Conservation (phyloP, 306 rosid genomes). For the Fragaria ananassa region DNA sequence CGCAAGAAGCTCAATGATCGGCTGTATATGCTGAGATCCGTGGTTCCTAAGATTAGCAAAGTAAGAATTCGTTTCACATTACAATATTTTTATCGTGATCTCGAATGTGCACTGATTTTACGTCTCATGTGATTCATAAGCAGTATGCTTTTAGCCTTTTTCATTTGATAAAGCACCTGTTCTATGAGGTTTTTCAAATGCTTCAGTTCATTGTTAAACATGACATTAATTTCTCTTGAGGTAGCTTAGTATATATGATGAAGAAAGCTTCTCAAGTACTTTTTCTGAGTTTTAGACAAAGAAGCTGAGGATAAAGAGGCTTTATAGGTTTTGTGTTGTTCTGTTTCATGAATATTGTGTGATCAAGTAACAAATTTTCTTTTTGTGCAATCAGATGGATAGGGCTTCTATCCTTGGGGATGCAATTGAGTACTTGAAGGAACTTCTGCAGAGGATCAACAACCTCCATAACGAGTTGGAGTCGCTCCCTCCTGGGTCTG, state of each 20-base stretch:
- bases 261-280: background rate
- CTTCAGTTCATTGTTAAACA: background rate
- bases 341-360: constrained; percentile 1
- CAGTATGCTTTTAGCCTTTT: background rate
- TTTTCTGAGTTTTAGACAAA: background rate
- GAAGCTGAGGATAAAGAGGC: background rate
- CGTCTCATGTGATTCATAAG: constrained; percentile 1
- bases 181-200: background rate
- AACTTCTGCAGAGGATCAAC: constrained; percentile 84
- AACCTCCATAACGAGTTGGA: constrained; percentile 88
- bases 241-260: background rate
- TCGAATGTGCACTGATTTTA: background rate
- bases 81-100: background rate
- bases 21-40: constrained; percentile 94
- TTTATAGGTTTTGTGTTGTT: background rate
- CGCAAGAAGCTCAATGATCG: constrained; percentile 96
- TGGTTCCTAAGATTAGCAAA: constrained; percentile 98
- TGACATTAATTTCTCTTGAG: background rate
- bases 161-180: background rate
- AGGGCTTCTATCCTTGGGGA: constrained; percentile 98
- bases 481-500: constrained; percentile 65
- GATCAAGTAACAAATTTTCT: constrained; percentile 1
- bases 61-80: constrained; percentile 38
- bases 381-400: constrained; percentile 63
- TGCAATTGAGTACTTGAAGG: constrained; percentile 95